Conservation (phyloP, 1,139 yeast genomes). For the Pichia sp. region DNA sequence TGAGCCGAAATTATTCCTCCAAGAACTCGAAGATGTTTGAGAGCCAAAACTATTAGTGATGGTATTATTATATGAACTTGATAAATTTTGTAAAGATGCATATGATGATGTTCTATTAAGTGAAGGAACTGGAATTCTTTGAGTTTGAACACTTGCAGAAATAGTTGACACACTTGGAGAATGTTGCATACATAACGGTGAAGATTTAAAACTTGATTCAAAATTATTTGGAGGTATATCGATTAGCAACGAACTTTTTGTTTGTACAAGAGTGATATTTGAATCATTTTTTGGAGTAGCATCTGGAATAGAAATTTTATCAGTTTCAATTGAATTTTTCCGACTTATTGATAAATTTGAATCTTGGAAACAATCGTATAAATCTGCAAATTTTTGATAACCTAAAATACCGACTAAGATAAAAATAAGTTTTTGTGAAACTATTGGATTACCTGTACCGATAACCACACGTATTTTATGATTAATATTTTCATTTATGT, state of each 20-base stretch:
- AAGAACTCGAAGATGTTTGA: slow-evolving; percentile 22
- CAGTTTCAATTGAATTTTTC: background rate
- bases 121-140: slow-evolving; percentile 18
- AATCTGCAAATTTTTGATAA: slow-evolving; percentile 20
- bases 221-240: slow-evolving; percentile 2
- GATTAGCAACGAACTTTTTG: slow-evolving; percentile 6
- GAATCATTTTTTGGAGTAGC: background rate
- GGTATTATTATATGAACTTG: slow-evolving; percentile 27
- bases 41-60: slow-evolving; percentile 11
- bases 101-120: slow-evolving; percentile 27
- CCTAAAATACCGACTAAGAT: slow-evolving; percentile 45
- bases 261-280: background rate
- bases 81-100: slow-evolving; percentile 29
- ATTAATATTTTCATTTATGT: slow-evolving; percentile 31
- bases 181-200: slow-evolving; percentile 11
- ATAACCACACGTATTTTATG: slow-evolving; percentile 39
- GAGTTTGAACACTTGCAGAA: slow-evolving; percentile 17
- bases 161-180: slow-evolving; percentile 22
- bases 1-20: slow-evolving; percentile 28
- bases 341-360: background rate
- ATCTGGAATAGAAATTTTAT: background rate
- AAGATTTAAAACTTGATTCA: background rate
- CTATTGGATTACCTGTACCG: slow-evolving; percentile 52
- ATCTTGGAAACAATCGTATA: slow-evolving; percentile 9
- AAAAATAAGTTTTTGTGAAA: slow-evolving; percentile 48